Base-by-base conservation (phyloP, 2,329 filamentous ascomycete genomes). In the Acrocalymma vagum region DNA sequence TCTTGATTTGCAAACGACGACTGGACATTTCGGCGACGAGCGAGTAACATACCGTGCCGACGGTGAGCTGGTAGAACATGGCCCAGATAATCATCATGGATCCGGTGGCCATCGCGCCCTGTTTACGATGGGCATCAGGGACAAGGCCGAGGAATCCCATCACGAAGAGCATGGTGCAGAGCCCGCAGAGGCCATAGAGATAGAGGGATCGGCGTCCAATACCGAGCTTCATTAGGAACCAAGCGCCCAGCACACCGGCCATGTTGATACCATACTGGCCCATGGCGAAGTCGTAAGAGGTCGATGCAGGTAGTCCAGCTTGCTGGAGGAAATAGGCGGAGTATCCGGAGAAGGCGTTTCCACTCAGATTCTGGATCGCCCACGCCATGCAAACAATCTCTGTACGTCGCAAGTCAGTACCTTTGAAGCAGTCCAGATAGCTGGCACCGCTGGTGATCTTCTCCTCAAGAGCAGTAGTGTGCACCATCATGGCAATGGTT, bases 401-500 rank as follows among this genome's bases (percentile, higher is more conserved):
- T 2, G 90, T 95, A 17, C 91, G 83, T 42, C 90, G 86, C 31
- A 86, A 75, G 62, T 95, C 86, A 9, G 82, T 80, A 9, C 90
- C 90, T 65, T 80, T 85, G 79, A 95, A 95, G 72, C 90, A 95
- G 68, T 95, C 90, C 56, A 81, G 71, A 68, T 94, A 95, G 37
- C 78, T 84, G 5, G 88, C 83, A 20, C 90, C 90, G 6, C 75
- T 73, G 4, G 88, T 91, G 37, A 90, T 87, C 69, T 83, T 77
- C 62, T 88, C 80, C 66, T 95, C 91, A 9, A 95, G 75, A 0
- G 87, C 86, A 1, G 88, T 92, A 1, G 90, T 96, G 63, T 95
- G 89, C 1, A 90, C 83, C 88, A 96, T 95, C 89, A 95, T 95
- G 58, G 88, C 85, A 33, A 95, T 78, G 0, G 89, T 94, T 71